These are phyloP conservation scores for Saturnispora zaruensis DNA, from an alignment of 805 yeast genomes.

Conservation along the genomic window DNA sequence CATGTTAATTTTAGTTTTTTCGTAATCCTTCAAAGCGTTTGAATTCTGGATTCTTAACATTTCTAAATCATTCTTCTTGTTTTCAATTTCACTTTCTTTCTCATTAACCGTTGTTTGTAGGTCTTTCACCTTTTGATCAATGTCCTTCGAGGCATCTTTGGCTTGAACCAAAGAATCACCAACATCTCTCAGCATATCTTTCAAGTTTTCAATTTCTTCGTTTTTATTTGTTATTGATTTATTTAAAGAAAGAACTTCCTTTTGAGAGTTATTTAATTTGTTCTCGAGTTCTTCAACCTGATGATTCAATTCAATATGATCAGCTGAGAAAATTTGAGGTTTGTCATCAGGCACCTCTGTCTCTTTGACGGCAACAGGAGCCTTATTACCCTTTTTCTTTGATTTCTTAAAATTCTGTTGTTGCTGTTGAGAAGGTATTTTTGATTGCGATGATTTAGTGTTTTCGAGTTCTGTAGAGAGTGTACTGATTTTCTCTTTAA, in stretches of 20 bases:
- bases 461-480: constrained; percentile 18
- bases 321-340: background rate
- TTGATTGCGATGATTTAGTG: background rate
- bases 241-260: constrained; percentile 18
- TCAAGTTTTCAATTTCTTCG: constrained; percentile 60
- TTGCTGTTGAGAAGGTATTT: background rate
- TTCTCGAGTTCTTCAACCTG: constrained; percentile 16
- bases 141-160: constrained; percentile 45
- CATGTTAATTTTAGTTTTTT: constrained; percentile 21
- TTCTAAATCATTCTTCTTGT: constrained; percentile 20
- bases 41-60: constrained; percentile 31
- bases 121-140: constrained; percentile 14
- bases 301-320: constrained; percentile 22
- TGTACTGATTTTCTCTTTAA: constrained; percentile 21
- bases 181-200: constrained; percentile 67
- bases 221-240: constrained; percentile 32
- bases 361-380: constrained; percentile 10
- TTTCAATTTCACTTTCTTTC: constrained; percentile 9
- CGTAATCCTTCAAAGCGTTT: constrained; percentile 30
- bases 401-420: constrained; percentile 11
- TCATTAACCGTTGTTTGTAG: constrained; percentile 1
- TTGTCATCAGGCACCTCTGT: constrained; percentile 1
- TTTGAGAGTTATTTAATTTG: constrained; percentile 8
- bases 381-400: constrained; percentile 14
- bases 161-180: constrained; percentile 76